phyloP scores from a whole-genome alignment of 805 yeast species.

The Yarrowia keelungensis region DNA sequence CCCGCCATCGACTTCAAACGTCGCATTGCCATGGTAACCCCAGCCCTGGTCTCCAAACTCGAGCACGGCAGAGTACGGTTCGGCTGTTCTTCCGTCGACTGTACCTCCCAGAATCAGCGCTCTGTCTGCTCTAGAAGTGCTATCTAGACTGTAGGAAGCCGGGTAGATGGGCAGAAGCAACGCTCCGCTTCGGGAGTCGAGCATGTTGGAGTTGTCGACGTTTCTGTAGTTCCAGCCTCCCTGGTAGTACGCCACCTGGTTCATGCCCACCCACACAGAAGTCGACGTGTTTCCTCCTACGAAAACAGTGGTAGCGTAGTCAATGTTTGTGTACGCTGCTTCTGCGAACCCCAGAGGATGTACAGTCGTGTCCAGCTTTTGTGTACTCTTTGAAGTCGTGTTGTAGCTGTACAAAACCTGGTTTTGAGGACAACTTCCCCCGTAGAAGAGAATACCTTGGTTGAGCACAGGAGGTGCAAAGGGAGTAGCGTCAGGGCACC shows the following conservation, averaged over 20 bases:
- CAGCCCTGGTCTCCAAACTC: constrained; percentile 15
- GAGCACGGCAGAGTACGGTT: constrained; percentile 13
- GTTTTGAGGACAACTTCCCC: constrained; percentile 5
- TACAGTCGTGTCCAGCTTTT: neutral
- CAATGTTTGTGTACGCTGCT: constrained; percentile 16
- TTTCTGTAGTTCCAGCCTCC: constrained; percentile 34
- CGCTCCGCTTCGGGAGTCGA: constrained; percentile 30
- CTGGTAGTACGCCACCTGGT: constrained; percentile 34
- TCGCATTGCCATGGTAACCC: constrained; percentile 14
- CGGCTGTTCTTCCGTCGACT: constrained; percentile 19
- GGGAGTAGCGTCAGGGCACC: constrained; percentile 14
- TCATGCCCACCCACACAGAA: constrained; percentile 26
- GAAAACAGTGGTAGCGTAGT: constrained; percentile 21
- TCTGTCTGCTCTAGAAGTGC: neutral
- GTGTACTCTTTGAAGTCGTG: neutral
- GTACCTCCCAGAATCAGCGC: constrained; percentile 20
- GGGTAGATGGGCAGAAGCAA: constrained; percentile 22
- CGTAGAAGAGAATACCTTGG: constrained; percentile 25
- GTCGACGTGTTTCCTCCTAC: constrained; percentile 14
- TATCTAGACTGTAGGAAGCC: neutral
- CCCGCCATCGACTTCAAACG: constrained; percentile 1
- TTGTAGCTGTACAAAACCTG: constrained; percentile 17
- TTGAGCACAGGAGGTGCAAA: constrained; percentile 20
- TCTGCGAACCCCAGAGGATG: constrained; percentile 24
- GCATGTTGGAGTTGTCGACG: constrained; percentile 9